Evolutionary conservation across 2,329 filamentous ascomycete genomes (phyloP).

Genomic region (Mycosphaerella arachidis): DNA sequence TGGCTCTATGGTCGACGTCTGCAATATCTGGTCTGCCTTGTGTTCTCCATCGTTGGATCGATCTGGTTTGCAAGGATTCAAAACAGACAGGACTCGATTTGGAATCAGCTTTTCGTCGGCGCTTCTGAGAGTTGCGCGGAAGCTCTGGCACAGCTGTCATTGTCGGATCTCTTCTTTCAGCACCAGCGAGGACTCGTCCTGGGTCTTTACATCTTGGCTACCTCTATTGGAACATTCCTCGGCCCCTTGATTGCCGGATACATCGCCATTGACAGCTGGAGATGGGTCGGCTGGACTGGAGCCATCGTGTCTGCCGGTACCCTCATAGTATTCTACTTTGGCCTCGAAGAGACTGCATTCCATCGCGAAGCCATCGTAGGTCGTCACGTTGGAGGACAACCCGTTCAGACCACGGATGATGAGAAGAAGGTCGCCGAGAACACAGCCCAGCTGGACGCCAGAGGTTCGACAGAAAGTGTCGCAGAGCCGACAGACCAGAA

Average conservation of each 20-base stretch:
- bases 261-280: constrained; percentile 48
- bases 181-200: constrained; percentile 53
- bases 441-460: constrained; percentile 4
- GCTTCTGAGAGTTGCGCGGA: constrained; percentile 55
- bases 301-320: constrained; percentile 48
- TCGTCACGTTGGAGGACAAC: constrained; percentile 19
- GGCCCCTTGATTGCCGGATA: constrained; percentile 52
- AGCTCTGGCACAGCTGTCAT: constrained; percentile 53
- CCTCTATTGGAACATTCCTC: constrained; percentile 53
- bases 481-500: constrained; percentile 19
- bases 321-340: constrained; percentile 48
- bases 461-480: constrained; percentile 4
- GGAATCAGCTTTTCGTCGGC: constrained; percentile 55
- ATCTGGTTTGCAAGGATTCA: constrained; percentile 51
- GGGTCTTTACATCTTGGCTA: constrained; percentile 53
- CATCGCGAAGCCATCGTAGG: constrained; percentile 41
- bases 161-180: constrained; percentile 56
- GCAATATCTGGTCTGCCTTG: constrained; percentile 51
- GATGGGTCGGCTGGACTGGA: constrained; percentile 52
- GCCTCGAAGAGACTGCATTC: constrained; percentile 52
- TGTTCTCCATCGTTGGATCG: constrained; percentile 47
- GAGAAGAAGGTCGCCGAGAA: constrained; percentile 15
- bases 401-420: constrained; percentile 1
- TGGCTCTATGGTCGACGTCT: constrained; percentile 53
- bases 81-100: constrained; percentile 46